Conservation (phyloP, 2,329 filamentous ascomycete genomes). For the Diaporthe helianthi region DNA sequence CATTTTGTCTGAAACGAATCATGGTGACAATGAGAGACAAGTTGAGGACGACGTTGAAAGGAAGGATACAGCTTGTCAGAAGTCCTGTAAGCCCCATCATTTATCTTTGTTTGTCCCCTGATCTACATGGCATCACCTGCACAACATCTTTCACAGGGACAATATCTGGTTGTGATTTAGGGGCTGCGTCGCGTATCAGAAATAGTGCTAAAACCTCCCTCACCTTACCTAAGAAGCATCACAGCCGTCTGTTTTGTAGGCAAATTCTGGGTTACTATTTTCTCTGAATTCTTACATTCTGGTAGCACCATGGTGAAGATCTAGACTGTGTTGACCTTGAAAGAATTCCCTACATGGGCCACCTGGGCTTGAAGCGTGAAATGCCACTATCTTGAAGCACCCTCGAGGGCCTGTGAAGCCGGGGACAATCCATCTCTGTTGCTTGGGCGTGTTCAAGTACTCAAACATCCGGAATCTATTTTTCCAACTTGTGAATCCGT, state of each 20-base stretch:
- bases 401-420: background rate
- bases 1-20: background rate
- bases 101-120: background rate
- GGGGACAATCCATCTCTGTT: background rate
- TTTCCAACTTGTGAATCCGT: too few relatives aligned
- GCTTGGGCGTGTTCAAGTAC: background rate
- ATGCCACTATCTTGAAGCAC: background rate
- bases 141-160: background rate
- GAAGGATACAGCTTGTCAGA: background rate
- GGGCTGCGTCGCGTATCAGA: too few relatives aligned
- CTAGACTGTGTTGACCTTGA: background rate
- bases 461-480: too few relatives aligned
- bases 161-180: background rate
- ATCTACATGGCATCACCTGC: background rate
- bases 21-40: background rate
- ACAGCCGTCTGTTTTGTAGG: background rate
- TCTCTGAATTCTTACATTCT: background rate
- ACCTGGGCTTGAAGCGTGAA: background rate
- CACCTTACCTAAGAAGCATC: too few relatives aligned
- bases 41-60: background rate
- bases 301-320: too few relatives aligned
- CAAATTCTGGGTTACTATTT: too few relatives aligned
- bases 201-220: background rate
- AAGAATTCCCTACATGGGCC: background rate
- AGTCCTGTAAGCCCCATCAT: background rate